A percentile compares a stretch with the other conserved stretches of the same genome.
Conservation (phyloP, 2,329 filamentous ascomycete genomes). For the Monosporascus sp. region DNA sequence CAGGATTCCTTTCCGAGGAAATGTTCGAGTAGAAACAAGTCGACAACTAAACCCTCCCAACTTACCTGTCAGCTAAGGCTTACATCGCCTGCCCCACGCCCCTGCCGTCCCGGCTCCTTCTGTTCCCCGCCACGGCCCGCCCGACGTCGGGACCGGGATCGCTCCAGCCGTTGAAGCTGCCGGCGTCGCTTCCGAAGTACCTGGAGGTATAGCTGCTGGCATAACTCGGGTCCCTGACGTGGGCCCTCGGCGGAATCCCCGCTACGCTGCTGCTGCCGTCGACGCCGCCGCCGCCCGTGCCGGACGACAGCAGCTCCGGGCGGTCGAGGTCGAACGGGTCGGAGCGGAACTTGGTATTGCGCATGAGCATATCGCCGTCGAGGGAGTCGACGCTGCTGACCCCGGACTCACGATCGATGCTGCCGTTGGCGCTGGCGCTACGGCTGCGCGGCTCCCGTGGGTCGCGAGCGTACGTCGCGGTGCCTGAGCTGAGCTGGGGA, state of each 20-base stretch:
- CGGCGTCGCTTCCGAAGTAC: conserved; percentile 48
- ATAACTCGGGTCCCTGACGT: conserved; percentile 34
- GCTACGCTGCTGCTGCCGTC: conserved; percentile 13
- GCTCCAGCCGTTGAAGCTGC: conserved; percentile 42
- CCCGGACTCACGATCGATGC: conserved; percentile 35
- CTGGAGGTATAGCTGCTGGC: conserved; percentile 28
- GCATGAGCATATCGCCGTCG: conserved; percentile 22
- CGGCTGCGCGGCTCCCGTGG: conserved; percentile 45
- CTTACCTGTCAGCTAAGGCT: neutral
- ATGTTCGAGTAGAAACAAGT: too few species aligned
- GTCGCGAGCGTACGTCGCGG: conserved; percentile 40
- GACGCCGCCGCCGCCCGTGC: conserved; percentile 13
- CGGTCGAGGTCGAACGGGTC: conserved; percentile 63
- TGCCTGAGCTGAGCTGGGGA: conserved; percentile 21
- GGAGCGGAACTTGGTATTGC: conserved; percentile 54
- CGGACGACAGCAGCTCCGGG: conserved; percentile 36
- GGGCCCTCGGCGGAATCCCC: conserved; percentile 26
- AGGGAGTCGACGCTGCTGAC: conserved; percentile 37
- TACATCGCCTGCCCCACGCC: conserved; percentile 32
- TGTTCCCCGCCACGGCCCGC: conserved; percentile 25
- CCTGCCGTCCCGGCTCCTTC: conserved; percentile 17
- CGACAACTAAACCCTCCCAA: too few species aligned
- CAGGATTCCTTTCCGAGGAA: too few species aligned
- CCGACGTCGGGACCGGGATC: conserved; percentile 53
- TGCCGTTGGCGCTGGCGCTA: conserved; percentile 31